Base-by-base conservation (phyloP, 306 rosid genomes). In the Fagus sylvatica region DNA sequence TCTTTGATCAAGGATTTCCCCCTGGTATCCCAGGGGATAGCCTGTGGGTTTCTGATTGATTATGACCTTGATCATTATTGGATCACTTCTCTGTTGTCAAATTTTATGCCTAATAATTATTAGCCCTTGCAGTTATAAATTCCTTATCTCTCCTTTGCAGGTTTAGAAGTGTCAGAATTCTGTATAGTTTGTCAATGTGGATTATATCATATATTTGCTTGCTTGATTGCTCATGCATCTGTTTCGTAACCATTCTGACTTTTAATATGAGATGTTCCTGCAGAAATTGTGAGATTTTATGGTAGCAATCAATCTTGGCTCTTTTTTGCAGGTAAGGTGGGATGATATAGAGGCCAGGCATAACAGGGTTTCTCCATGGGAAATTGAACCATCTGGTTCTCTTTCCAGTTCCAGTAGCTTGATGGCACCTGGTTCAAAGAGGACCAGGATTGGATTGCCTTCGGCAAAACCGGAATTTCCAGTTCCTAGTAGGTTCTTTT, bases 301-400 rank as follows among this genome's bases (percentile, higher is more conserved):
- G 32, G 36, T 54, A 30, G 57, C 30, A 30, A 55, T 33, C 15
- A 17, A 22, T 41, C 34, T 40, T 67, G 33, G 28, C 37, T 53
- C 66, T 32, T 54, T 51, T 15, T 71, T 78, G 75, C 85, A 96
- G 99, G 98, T 93, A 22, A 89, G 99, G 92, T 96, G 99, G 99
- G 99, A 96, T 79, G 94, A 90, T 76, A 62, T 82, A 1, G 94
- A 96, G 72, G 80, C 86, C 72, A 90, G 89, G 86, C 96, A 89
- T 80, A 89, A 91, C 69, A 84, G 99, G 90, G 97, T 96, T 84
- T 96, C 98, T 81, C 99, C 98, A 3, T 96, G 99, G 99, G 99
- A 96, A 86, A 90, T 93, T 22, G 97, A 93, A 84, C 92, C 97
- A 40, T 88, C 94, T 60, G 91, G 93, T 81, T 88, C 94, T 80